These are phyloP conservation scores for Olyra latifolia DNA, from an alignment of 176 grass and related monocot species.

Conservation along the genomic window DNA sequence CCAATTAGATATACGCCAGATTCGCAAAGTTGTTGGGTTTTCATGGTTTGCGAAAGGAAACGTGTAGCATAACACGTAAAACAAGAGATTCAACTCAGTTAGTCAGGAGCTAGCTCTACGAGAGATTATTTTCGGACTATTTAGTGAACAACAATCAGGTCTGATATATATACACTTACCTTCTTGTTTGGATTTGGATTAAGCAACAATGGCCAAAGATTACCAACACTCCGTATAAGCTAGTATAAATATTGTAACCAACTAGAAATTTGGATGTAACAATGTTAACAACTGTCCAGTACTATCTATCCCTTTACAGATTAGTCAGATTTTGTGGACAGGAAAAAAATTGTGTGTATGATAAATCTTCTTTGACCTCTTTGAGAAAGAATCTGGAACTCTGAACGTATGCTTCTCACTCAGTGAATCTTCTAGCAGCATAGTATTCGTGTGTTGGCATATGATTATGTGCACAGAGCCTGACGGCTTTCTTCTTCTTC, in stretches of 20 bases:
- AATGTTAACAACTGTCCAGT: background rate
- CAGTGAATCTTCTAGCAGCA: background rate
- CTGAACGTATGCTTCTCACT: background rate
- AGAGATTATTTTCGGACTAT: too few relatives aligned
- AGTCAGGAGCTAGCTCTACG: too few relatives aligned
- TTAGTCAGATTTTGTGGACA: background rate
- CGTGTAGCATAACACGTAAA: too few relatives aligned
- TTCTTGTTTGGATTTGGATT: background rate
- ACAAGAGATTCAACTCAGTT: too few relatives aligned
- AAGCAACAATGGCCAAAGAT: background rate
- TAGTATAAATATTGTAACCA: background rate
- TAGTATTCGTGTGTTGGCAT: background rate
- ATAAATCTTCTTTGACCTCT: background rate
- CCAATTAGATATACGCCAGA: too few relatives aligned
- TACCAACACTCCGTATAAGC: background rate
- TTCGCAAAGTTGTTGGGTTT: too few relatives aligned
- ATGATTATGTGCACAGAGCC: slow-evolving; percentile 20
- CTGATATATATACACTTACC: background rate
- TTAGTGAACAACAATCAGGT: too few relatives aligned
- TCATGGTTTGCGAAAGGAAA: too few relatives aligned
- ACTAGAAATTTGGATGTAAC: background rate
- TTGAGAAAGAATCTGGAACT: background rate
- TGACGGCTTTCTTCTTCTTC: background rate
- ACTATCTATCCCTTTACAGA: background rate
- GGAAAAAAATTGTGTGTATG: background rate